Evolutionary conservation across 176 grass and related monocot species (phyloP).

Genomic region (Triticum urartu): DNA sequence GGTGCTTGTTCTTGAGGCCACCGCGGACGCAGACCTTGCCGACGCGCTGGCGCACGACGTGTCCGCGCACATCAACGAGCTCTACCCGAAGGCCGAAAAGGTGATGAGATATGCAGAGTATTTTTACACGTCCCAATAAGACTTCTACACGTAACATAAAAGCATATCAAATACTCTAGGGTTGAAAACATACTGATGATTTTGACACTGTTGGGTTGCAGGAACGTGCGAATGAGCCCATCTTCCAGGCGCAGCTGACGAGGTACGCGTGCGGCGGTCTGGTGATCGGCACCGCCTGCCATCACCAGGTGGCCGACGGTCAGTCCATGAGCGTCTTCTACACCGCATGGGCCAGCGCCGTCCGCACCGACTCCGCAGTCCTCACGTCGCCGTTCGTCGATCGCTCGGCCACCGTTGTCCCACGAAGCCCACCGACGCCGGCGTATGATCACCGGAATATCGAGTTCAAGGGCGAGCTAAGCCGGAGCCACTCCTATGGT

Average conservation of each 20-base stretch:
- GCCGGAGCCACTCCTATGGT: too few species aligned
- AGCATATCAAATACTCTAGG: too few species aligned
- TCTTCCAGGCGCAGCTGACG: background rate
- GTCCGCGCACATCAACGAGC: background rate
- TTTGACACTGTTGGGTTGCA: background rate
- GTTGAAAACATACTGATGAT: background rate
- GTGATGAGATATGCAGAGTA: background rate
- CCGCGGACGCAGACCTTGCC: background rate
- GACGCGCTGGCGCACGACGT: background rate
- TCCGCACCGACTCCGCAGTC: background rate
- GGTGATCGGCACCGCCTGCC: background rate
- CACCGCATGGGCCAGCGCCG: background rate
- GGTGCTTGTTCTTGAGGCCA: background rate
- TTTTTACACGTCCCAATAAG: too few species aligned
- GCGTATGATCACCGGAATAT: too few species aligned
- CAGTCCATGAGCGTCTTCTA: background rate
- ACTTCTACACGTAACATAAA: too few species aligned
- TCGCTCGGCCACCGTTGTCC: too few species aligned
- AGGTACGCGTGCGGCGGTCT: background rate
- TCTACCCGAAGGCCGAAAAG: background rate
- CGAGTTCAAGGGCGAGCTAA: too few species aligned
- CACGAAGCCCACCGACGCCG: too few species aligned
- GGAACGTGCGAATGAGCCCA: background rate
- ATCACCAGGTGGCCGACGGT: background rate
- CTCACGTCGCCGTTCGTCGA: too few species aligned